Conservation (phyloP, 495 filamentous ascomycete genomes). For the Xylaria venustula region DNA sequence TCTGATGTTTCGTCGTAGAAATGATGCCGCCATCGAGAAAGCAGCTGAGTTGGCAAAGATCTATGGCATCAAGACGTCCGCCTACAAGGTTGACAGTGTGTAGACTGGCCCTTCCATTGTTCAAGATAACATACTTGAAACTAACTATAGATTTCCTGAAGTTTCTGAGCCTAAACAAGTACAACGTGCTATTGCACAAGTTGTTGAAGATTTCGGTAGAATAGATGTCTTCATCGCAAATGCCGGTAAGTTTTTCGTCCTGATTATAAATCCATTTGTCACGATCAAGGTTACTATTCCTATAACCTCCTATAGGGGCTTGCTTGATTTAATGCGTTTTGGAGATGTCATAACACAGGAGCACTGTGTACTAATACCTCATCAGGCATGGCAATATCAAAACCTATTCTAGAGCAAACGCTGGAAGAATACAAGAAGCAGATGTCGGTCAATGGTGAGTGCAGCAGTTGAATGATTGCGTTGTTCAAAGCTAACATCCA, state of each 20-base stretch:
- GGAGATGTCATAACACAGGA: background rate
- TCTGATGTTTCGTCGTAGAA: conserved; percentile 38
- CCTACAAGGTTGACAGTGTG: conserved; percentile 59
- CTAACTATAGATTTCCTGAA: conserved; percentile 13
- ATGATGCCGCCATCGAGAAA: conserved; percentile 44
- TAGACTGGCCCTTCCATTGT: background rate
- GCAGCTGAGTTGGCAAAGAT: conserved; percentile 49
- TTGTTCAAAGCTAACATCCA: conserved; percentile 21
- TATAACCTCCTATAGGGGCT: no score
- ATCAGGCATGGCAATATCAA: conserved; percentile 50
- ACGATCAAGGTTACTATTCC: no score
- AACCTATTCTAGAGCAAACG: conserved; percentile 45
- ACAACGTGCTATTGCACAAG: conserved; percentile 40
- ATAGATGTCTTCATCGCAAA: conserved; percentile 34
- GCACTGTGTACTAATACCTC: background rate
- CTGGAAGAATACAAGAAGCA: conserved; percentile 47
- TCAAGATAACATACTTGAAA: background rate
- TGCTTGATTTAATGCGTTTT: no score
- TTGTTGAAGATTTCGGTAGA: conserved; percentile 45
- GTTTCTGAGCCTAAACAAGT: conserved; percentile 52
- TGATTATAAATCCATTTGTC: no score
- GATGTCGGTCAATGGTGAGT: conserved; percentile 39
- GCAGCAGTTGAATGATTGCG: conserved; percentile 3
- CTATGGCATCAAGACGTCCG: conserved; percentile 54
- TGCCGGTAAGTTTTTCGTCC: conserved; percentile 27